phyloP scores from a whole-genome alignment of 139 green algal genomes.

The Chlamydomonas incerta region DNA sequence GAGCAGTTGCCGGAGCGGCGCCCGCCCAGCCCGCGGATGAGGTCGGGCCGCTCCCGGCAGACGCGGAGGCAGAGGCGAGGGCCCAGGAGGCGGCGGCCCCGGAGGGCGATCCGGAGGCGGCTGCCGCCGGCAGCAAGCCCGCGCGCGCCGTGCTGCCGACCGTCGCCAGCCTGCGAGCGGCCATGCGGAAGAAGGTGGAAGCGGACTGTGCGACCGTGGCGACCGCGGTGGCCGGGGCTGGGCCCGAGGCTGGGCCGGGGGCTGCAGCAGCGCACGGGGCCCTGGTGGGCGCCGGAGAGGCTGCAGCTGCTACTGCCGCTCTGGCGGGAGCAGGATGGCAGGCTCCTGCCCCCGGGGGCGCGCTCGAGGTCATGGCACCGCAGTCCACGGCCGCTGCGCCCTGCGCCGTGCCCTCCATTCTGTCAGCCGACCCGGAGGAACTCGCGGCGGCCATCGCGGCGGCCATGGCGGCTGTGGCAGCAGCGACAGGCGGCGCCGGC shows the following conservation, averaged over 20 bases:
- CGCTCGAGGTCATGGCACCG: no score
- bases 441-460: slow-evolving; percentile 18
- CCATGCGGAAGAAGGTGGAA: not conserved
- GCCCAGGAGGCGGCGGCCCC: no score
- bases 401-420: not conserved
- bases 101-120: not conserved
- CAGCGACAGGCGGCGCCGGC: not conserved
- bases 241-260: not conserved
- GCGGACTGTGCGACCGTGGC: no score
- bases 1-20: no score
- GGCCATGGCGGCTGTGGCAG: slow-evolving; percentile 20
- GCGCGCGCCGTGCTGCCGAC: not conserved
- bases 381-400: no score
- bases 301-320: not conserved
- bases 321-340: no score
- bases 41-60: no score
- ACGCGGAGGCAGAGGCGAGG: no score
- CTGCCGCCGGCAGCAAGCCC: not conserved
- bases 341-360: no score
- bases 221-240: no score
- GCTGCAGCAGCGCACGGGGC: not conserved
- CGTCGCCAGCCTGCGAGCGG: slow-evolving; percentile 23
- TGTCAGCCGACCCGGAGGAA: slow-evolving; percentile 9
- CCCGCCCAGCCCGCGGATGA: no score
- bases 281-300: no score